Evolutionary conservation across 352 stramenopile genomes (phyloP).

Genomic region (Phytophthora gonapodyides): DNA sequence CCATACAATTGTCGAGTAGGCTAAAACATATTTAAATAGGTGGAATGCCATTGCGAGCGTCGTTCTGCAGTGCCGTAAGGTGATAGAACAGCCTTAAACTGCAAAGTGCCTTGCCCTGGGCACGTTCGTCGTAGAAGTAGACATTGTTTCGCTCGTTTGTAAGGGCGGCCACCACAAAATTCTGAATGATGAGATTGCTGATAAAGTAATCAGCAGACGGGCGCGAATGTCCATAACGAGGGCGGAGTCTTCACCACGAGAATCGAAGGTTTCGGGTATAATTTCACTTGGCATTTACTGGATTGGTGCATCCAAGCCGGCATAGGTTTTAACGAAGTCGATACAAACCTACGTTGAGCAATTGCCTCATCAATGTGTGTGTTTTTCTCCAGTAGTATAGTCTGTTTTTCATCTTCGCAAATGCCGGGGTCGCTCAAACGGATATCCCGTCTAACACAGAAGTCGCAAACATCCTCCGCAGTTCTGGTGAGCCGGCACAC

Average conservation of each 20-base stretch:
- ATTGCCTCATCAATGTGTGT: slow-evolving; percentile 12
- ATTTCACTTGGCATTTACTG: no score
- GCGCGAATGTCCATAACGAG: not conserved
- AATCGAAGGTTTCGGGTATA: no score
- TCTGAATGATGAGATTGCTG: slow-evolving; percentile 20
- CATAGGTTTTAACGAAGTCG: slow-evolving; percentile 6
- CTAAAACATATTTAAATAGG: slow-evolving; percentile 2
- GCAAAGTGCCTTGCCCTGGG: slow-evolving; percentile 12
- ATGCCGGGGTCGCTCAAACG: slow-evolving; percentile 7
- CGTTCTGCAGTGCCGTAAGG: not conserved
- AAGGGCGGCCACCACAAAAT: slow-evolving; percentile 17
- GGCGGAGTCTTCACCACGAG: not conserved
- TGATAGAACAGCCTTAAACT: slow-evolving; percentile 6
- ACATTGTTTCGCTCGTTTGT: slow-evolving; percentile 3
- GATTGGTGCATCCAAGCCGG: no score
- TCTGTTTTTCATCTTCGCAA: not conserved
- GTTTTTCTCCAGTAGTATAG: slow-evolving; percentile 9
- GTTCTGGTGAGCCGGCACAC: slow-evolving; percentile 13
- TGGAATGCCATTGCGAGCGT: not conserved
- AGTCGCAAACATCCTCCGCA: slow-evolving; percentile 17
- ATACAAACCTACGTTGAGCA: slow-evolving; percentile 7
- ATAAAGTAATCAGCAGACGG: slow-evolving; percentile 19
- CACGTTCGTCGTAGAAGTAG: slow-evolving; percentile 14
- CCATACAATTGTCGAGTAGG: no score
- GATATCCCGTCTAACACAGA: slow-evolving; percentile 13